Evolutionary conservation across 1,284 basidiomycete species (phyloP).

Genomic region (Tilletia caries): DNA sequence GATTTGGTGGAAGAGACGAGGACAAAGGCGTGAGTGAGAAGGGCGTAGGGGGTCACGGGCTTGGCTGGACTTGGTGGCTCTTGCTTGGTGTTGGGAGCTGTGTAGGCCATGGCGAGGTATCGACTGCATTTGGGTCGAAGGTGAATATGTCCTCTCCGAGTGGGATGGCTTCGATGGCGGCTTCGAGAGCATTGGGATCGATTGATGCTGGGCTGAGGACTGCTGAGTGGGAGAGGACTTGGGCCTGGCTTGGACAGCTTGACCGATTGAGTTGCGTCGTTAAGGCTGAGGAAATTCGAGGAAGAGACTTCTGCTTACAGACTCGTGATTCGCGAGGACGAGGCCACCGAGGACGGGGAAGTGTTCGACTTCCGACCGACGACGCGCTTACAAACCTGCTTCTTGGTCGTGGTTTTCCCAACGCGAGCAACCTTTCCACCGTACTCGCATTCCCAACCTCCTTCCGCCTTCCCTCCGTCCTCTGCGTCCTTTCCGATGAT

Average conservation of each 20-base stretch:
- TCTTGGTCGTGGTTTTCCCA: too few relatives aligned
- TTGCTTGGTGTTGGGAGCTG: constrained; percentile 15
- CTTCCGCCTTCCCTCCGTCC: too few relatives aligned
- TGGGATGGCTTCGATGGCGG: constrained; percentile 31
- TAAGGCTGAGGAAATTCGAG: neutral
- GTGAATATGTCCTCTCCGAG: constrained; percentile 50
- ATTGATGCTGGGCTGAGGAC: neutral
- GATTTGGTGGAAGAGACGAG: constrained; percentile 73
- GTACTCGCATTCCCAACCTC: too few relatives aligned
- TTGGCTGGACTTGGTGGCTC: constrained; percentile 19
- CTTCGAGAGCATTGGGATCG: constrained; percentile 33
- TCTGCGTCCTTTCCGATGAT: too few relatives aligned
- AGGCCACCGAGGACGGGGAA: too few relatives aligned
- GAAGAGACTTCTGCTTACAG: neutral
- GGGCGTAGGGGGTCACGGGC: constrained; percentile 67
- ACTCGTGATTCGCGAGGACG: too few relatives aligned
- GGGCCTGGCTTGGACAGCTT: neutral
- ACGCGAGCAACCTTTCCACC: too few relatives aligned
- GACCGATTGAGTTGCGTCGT: neutral
- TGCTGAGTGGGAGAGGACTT: neutral
- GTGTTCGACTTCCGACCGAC: too few relatives aligned
- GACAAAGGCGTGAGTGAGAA: constrained; percentile 72
- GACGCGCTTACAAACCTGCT: too few relatives aligned
- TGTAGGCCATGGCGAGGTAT: constrained; percentile 39
- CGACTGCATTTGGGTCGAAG: constrained; percentile 42